A percentile compares a stretch with the other conserved stretches of the same genome.
Conservation (phyloP, 2,329 filamentous ascomycete species). For the Xylaria digitata region DNA sequence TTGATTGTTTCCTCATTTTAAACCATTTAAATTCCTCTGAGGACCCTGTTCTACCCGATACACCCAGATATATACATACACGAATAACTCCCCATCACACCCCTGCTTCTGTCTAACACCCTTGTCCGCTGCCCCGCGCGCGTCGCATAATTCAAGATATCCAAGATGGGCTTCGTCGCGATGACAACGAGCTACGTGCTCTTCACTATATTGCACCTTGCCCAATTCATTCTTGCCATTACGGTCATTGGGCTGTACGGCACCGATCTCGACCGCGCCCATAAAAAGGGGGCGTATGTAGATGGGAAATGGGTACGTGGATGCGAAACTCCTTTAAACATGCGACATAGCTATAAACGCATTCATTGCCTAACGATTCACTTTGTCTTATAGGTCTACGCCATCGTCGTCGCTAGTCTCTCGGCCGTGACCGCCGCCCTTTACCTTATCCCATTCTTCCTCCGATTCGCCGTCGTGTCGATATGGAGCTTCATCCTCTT, state of each 20-base stretch:
- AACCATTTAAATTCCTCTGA: constrained; percentile 8
- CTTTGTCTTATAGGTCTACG: constrained; percentile 67
- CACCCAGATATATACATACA: constrained; percentile 17
- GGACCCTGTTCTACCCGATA: not conserved
- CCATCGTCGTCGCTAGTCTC: constrained; percentile 74
- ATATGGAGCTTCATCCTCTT: constrained; percentile 78
- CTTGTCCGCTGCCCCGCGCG: constrained; percentile 18
- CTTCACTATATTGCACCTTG: constrained; percentile 74
- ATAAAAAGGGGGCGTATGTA: constrained; percentile 60
- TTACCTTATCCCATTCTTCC: constrained; percentile 72
- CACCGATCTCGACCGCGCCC: constrained; percentile 69
- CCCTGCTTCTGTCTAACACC: constrained; percentile 23
- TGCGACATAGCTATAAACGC: not conserved
- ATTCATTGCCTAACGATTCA: constrained; percentile 23
- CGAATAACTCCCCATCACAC: not conserved
- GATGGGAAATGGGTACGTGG: constrained; percentile 77
- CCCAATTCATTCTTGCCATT: constrained; percentile 81
- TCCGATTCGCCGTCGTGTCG: constrained; percentile 66
- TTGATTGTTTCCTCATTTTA: not conserved
- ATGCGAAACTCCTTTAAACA: not conserved
- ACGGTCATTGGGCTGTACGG: constrained; percentile 84
- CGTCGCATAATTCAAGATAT: constrained; percentile 49
- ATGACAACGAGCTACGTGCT: constrained; percentile 62
- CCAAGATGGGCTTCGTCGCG: constrained; percentile 59
- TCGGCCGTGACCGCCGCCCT: constrained; percentile 72